Conservation (phyloP, 164 flowering plant genomes). For the Annona cherimola region DNA sequence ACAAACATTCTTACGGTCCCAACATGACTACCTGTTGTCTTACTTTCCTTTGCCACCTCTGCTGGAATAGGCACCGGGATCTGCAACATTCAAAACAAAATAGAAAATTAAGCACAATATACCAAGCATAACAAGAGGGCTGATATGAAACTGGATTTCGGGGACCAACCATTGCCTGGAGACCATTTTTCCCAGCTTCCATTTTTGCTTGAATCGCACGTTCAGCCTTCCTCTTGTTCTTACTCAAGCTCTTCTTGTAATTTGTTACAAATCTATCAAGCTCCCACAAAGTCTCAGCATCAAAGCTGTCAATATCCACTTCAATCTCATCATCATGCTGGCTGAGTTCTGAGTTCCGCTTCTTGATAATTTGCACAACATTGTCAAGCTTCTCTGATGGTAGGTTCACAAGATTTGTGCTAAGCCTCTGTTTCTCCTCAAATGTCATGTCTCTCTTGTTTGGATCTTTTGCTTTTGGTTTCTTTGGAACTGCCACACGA, state of each 20-base stretch:
- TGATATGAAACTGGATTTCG: not conserved
- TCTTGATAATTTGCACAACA: constrained; percentile 78
- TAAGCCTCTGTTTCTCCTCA: constrained; percentile 84
- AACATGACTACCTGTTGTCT: constrained; percentile 31
- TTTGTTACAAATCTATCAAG: constrained; percentile 77
- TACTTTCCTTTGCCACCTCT: constrained; percentile 27
- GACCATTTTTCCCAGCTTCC: constrained; percentile 22
- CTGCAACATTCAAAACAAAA: constrained; percentile 20
- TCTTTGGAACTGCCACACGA: constrained; percentile 43
- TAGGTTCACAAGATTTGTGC: constrained; percentile 52
- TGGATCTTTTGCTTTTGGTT: constrained; percentile 55
- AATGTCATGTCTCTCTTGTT: constrained; percentile 70
- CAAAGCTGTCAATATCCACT: constrained; percentile 81
- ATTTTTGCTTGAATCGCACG: constrained; percentile 34
- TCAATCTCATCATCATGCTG: constrained; percentile 89
- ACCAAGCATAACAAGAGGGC: not conserved
- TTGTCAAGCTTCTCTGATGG: constrained; percentile 74
- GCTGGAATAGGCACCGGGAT: constrained; percentile 18
- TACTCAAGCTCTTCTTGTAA: constrained; percentile 60
- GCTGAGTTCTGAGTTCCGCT: constrained; percentile 52
- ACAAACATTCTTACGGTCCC: not conserved
- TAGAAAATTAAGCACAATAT: not conserved
- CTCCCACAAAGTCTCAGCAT: constrained; percentile 86
- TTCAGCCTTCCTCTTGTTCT: constrained; percentile 54
- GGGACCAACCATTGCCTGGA: constrained; percentile 23